Evolutionary conservation across 192 early-diverging fungal genomes (phyloP).

Genomic region (Umbelopsis sp.): DNA sequence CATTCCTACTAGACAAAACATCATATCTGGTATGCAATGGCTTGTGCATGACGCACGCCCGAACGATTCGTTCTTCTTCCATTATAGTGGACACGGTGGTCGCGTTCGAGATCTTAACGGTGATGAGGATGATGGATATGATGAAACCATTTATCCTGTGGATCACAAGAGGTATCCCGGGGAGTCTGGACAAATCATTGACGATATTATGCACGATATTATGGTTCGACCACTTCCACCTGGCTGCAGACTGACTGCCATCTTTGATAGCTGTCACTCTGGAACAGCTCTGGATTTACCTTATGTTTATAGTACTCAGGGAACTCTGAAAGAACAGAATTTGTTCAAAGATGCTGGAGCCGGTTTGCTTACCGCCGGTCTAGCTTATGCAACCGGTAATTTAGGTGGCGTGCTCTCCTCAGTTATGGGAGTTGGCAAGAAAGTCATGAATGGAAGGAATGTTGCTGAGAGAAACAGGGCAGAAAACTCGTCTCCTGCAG

Average conservation of each 20-base stretch:
- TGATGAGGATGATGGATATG: conserved; percentile 79
- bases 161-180: conserved; percentile 55
- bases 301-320: conserved; percentile 73
- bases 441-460: conserved; percentile 38
- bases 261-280: conserved; percentile 88
- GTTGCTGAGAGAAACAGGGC: conserved; percentile 26
- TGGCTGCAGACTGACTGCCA: conserved; percentile 74
- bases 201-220: conserved; percentile 75
- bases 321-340: conserved; percentile 55
- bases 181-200: conserved; percentile 65
- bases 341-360: conserved; percentile 49
- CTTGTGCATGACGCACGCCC: conserved; percentile 71
- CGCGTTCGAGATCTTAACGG: conserved; percentile 56
- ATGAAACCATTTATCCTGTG: conserved; percentile 80
- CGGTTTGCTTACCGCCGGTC: conserved; percentile 47
- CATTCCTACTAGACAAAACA: conserved; percentile 76
- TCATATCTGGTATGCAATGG: conserved; percentile 77
- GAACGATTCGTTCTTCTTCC: conserved; percentile 85
- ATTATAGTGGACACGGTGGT: conserved; percentile 81
- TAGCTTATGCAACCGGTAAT: conserved; percentile 54
- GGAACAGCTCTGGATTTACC: conserved; percentile 83
- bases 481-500: conserved; percentile 58
- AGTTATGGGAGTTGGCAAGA: conserved; percentile 52
- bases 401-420: conserved; percentile 39
- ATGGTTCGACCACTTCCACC: conserved; percentile 69